A percentile compares a stretch with the other conserved stretches of the same genome.
Conservation (phyloP, 2,329 filamentous ascomycete species). For the Phialophora macrospora region DNA sequence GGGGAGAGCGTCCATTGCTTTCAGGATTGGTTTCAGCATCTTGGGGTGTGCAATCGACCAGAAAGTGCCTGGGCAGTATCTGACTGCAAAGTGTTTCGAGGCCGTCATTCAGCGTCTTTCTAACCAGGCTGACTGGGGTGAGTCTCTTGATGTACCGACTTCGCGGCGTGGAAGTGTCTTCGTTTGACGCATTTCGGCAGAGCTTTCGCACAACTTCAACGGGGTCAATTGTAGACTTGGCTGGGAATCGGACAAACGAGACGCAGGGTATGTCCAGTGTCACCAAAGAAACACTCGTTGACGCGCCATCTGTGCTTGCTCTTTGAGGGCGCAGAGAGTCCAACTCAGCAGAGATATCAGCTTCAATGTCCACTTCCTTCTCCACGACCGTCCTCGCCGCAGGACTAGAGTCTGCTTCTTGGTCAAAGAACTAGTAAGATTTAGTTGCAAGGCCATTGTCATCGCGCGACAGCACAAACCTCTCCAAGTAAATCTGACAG, state of each 20-base stretch:
- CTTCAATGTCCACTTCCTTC: slow-evolving; percentile 62
- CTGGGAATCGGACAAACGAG: slow-evolving; percentile 33
- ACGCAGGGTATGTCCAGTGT: slow-evolving; percentile 41
- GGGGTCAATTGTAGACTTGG: slow-evolving; percentile 51
- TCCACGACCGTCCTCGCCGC: slow-evolving; percentile 46
- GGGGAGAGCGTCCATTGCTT: not conserved
- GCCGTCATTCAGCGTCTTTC: slow-evolving; percentile 62
- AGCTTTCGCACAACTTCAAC: slow-evolving; percentile 64
- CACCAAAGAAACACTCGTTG: slow-evolving; percentile 27
- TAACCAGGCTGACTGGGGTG: slow-evolving; percentile 63
- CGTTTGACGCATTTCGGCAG: slow-evolving; percentile 60
- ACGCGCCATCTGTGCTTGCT: slow-evolving; percentile 50
- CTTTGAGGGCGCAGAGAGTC: slow-evolving; percentile 58
- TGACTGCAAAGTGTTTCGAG: slow-evolving; percentile 61
- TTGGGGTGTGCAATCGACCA: slow-evolving; percentile 49
- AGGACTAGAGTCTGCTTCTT: not conserved
- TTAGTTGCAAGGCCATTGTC: not conserved
- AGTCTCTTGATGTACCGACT: slow-evolving; percentile 65
- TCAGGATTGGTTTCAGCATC: slow-evolving; percentile 56
- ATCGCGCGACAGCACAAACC: slow-evolving; percentile 45
- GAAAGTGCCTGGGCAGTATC: slow-evolving; percentile 64
- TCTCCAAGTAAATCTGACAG: slow-evolving; percentile 62
- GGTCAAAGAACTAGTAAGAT: slow-evolving; percentile 26
- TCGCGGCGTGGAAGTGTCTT: slow-evolving; percentile 55
- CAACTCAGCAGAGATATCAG: slow-evolving; percentile 64